Evolutionary conservation across 2,329 filamentous ascomycete genomes (phyloP).

Genomic region (Penicillium sp.): DNA sequence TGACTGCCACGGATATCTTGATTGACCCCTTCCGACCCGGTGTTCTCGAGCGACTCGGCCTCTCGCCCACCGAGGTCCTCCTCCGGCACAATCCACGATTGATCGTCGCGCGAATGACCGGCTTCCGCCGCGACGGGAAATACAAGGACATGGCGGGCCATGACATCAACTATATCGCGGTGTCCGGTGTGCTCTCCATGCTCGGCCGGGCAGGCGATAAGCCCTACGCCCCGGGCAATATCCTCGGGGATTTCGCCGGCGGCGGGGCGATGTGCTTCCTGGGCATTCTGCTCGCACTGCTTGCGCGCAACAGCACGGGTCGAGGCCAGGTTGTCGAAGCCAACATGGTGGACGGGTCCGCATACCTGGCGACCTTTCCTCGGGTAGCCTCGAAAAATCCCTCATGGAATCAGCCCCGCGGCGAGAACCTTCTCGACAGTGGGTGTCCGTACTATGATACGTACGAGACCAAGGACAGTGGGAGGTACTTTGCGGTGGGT

Average conservation of each 20-base stretch:
- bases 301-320: slow-evolving; percentile 59
- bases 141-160: slow-evolving; percentile 88
- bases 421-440: slow-evolving; percentile 73
- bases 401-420: slow-evolving; percentile 59
- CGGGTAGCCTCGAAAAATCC: slow-evolving; percentile 60
- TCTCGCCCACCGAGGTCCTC: slow-evolving; percentile 64
- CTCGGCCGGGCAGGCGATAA: slow-evolving; percentile 64
- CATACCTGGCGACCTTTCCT: slow-evolving; percentile 73
- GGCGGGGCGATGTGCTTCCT: slow-evolving; percentile 77
- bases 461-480: slow-evolving; percentile 71
- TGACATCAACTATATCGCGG: slow-evolving; percentile 93
- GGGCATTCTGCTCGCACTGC: slow-evolving; percentile 73
- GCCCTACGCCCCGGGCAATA: slow-evolving; percentile 74
- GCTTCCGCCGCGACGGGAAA: slow-evolving; percentile 78
- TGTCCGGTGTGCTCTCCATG: slow-evolving; percentile 71
- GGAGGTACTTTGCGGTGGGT: slow-evolving; percentile 78
- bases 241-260: slow-evolving; percentile 86
- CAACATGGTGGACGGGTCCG: slow-evolving; percentile 90
- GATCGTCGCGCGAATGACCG: slow-evolving; percentile 80
- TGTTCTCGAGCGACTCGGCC: slow-evolving; percentile 75
- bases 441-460: slow-evolving; percentile 85
- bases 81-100: slow-evolving; percentile 64
- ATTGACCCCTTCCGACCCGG: slow-evolving; percentile 93
- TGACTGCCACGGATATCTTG: slow-evolving; percentile 63
- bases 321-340: slow-evolving; percentile 84